These are phyloP conservation scores for Flueggea neowawraea DNA, from an alignment of 441 rosid species.

Conservation along the genomic window DNA sequence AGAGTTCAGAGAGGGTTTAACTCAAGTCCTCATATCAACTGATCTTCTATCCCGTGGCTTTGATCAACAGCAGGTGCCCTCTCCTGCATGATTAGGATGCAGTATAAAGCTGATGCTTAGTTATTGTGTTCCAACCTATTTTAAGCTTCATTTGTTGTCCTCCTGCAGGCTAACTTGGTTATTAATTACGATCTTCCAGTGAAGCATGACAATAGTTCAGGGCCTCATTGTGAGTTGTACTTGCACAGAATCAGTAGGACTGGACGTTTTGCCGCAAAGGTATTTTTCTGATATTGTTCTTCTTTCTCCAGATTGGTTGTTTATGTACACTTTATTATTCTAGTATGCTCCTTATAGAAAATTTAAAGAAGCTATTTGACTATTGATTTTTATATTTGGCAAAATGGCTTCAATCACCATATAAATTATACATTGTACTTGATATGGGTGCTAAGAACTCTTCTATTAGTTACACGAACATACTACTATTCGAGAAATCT, in stretches of 20 bases:
- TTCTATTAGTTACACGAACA: too few relatives aligned
- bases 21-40: conserved; percentile 88
- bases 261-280: conserved; percentile 96
- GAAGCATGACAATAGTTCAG: conserved; percentile 42
- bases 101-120: neutral
- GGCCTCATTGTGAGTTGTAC: conserved; percentile 90
- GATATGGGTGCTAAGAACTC: too few relatives aligned
- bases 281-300: conserved; percentile 38
- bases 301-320: neutral
- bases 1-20: conserved; percentile 86
- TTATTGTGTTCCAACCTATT: neutral
- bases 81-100: neutral
- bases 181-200: conserved; percentile 81
- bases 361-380: neutral
- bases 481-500: neutral
- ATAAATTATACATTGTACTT: too few relatives aligned
- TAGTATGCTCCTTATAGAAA: too few relatives aligned
- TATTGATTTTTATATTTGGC: neutral
- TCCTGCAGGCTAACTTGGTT: conserved; percentile 75
- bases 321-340: neutral
- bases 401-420: too few relatives aligned
- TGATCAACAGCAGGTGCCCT: conserved; percentile 78
- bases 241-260: conserved; percentile 98
- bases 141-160: neutral
- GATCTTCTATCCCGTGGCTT: conserved; percentile 95